phyloP scores from a whole-genome alignment of 495 filamentous ascomycete species.

The Talaromyces trachyspermus region DNA sequence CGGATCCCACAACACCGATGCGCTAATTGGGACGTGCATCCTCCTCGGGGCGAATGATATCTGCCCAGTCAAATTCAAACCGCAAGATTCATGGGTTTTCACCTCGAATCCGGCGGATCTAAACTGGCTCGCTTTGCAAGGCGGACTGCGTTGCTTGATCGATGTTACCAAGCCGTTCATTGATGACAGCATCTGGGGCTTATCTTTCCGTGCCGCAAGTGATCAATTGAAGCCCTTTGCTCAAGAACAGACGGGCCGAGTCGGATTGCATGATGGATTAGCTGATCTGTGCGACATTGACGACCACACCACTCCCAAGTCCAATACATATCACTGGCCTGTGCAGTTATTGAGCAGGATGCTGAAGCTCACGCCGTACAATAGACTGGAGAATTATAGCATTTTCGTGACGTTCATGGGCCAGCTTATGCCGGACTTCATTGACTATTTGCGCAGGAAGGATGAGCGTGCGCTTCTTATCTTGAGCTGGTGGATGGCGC shows the following conservation, averaged over 20 bases:
- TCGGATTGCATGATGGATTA: constrained; percentile 27
- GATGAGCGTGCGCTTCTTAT: constrained; percentile 37
- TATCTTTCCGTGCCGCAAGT: constrained; percentile 26
- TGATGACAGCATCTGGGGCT: constrained; percentile 32
- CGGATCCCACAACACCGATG: constrained; percentile 31
- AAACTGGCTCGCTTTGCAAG: constrained; percentile 37
- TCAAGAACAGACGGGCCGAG: constrained; percentile 24
- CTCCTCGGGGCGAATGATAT: constrained; percentile 35
- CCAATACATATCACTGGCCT: constrained; percentile 33
- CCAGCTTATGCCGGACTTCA: constrained; percentile 25
- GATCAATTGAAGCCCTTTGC: constrained; percentile 19
- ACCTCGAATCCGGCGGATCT: constrained; percentile 21
- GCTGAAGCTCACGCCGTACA: constrained; percentile 15
- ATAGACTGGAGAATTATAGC: constrained; percentile 9
- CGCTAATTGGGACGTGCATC: constrained; percentile 36
- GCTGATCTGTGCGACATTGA: constrained; percentile 32
- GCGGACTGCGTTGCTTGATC: constrained; percentile 35
- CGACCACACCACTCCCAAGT: constrained; percentile 27
- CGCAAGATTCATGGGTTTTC: constrained; percentile 38
- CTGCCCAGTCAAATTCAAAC: constrained; percentile 25
- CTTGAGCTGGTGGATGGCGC: constrained; percentile 37
- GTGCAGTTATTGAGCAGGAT: constrained; percentile 30
- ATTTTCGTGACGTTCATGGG: constrained; percentile 30
- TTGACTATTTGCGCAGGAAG: constrained; percentile 24
- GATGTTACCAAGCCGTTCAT: constrained; percentile 22